These are phyloP conservation scores for Lomentospora prolificans DNA, from an alignment of 2,329 filamentous ascomycete genomes.

Conservation along the genomic window DNA sequence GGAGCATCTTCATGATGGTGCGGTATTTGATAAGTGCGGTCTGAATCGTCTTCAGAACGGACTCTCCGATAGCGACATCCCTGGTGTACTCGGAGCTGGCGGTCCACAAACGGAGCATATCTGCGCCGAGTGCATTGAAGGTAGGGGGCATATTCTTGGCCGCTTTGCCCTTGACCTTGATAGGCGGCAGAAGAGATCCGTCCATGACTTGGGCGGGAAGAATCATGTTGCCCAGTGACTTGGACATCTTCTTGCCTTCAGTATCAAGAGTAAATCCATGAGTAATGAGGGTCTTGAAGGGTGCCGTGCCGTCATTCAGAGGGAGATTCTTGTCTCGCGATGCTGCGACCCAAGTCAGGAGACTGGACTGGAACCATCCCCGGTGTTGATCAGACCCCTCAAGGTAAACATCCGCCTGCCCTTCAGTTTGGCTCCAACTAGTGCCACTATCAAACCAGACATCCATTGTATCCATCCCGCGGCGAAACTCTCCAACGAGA, in stretches of 20 bases:
- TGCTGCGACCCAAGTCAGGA: slow-evolving; percentile 73
- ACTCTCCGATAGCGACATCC: slow-evolving; percentile 73
- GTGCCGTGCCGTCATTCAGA: slow-evolving; percentile 30
- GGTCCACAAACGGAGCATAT: slow-evolving; percentile 83
- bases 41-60: slow-evolving; percentile 68
- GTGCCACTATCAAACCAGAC: slow-evolving; percentile 99
- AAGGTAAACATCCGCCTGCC: slow-evolving; percentile 73
- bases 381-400: slow-evolving; percentile 95
- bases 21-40: slow-evolving; percentile 75
- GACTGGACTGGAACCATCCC: slow-evolving; percentile 96
- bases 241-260: slow-evolving; percentile 96
- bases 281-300: slow-evolving; percentile 84
- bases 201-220: slow-evolving; percentile 75
- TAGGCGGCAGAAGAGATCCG: slow-evolving; percentile 63
- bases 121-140: slow-evolving; percentile 69
- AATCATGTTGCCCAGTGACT: slow-evolving; percentile 85
- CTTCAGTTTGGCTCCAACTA: slow-evolving; percentile 62
- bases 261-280: slow-evolving; percentile 91
- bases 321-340: slow-evolving; percentile 14
- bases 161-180: slow-evolving; percentile 50
- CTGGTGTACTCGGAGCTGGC: slow-evolving; percentile 85
- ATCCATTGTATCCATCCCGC: slow-evolving; percentile 94
- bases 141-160: slow-evolving; percentile 15
- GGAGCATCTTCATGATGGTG: slow-evolving; percentile 80
- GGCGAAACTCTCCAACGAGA: slow-evolving; percentile 51